Conservation (phyloP, 208 protist species). For the Leishmania gerbilli region DNA sequence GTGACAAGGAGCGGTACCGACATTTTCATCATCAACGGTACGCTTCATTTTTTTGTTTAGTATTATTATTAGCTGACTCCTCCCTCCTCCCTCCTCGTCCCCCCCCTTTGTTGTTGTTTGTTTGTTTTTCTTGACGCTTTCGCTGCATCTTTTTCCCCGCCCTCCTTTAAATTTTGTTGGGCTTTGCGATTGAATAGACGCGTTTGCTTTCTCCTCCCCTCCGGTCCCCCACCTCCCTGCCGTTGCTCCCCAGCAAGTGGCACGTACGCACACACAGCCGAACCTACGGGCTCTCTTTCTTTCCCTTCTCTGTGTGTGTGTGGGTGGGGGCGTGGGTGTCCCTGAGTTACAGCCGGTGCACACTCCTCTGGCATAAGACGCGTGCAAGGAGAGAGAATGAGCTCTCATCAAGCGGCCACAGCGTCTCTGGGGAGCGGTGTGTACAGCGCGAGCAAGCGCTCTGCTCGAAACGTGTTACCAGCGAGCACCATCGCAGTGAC, state of each 20-base stretch:
- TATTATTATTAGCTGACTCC: background rate
- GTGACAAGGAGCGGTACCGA: background rate
- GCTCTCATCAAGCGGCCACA: slow-evolving; percentile 15
- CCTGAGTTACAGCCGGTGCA: background rate
- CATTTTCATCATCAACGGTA: background rate
- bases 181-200: background rate
- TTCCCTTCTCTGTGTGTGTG: too few species aligned
- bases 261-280: background rate
- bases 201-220: background rate
- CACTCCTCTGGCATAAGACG: background rate
- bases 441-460: slow-evolving; percentile 8
- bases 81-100: too few species aligned
- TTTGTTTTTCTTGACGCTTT: background rate
- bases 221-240: too few species aligned
- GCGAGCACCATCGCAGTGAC: background rate
- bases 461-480: slow-evolving; percentile 4
- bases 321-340: background rate
- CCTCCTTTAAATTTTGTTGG: background rate
- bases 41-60: background rate
- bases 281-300: background rate
- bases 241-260: background rate
- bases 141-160: background rate
- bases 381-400: background rate
- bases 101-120: background rate
- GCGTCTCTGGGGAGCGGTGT: slow-evolving; percentile 11